Base-by-base conservation (phyloP, 352 stramenopile genomes). In the Globisporangium irregulare region DNA sequence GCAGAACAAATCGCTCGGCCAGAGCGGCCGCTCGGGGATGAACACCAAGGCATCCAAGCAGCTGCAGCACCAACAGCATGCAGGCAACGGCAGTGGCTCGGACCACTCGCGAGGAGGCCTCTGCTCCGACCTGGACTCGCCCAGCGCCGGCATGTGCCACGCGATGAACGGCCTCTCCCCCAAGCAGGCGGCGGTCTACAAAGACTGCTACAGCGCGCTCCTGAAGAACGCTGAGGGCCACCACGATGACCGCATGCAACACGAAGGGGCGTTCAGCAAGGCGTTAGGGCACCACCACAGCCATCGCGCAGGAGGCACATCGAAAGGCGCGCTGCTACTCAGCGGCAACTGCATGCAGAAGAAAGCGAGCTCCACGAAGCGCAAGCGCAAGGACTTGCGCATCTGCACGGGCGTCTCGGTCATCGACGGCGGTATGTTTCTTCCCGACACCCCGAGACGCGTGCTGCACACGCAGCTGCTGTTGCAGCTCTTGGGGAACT, bases 371-470 rank as follows among this genome's bases (percentile, higher is more conserved):
- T 86, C 76, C 38, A 79, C 77, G 22, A 95, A 95, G 70, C 82
- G 87, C 59, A 95, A 95, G 67, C 85, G 87, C 38, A 93, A 95
- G 75, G 87, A 95, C 64, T 70, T 95, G 25, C 83, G 85, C 56
- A 91, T 93, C 34, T 93, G 82, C 68, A 95, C 87, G 4, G 79
- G 75, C 2, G 73, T 67, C 12, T 74, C 72, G 8, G 61, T 67
- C 15, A 66, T 65, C 12, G 80, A 91, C 27, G 73, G 69, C 6
- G 84, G 84, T 41, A 92, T 95, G 75, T 93, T 89, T 68, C 70
- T 95, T 53, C 87, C 87, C 0, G 85, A 93, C 32, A 93, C 87
- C 1, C 87, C 87, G 18, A 74, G 87, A 15, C 82, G 87, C 34
- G 75, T 92, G 20, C 70, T 93, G 22, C 87, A 95, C 70, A 95